Conservation (phyloP, 768 basidiomycete species). For the Jaapia argillacea region DNA sequence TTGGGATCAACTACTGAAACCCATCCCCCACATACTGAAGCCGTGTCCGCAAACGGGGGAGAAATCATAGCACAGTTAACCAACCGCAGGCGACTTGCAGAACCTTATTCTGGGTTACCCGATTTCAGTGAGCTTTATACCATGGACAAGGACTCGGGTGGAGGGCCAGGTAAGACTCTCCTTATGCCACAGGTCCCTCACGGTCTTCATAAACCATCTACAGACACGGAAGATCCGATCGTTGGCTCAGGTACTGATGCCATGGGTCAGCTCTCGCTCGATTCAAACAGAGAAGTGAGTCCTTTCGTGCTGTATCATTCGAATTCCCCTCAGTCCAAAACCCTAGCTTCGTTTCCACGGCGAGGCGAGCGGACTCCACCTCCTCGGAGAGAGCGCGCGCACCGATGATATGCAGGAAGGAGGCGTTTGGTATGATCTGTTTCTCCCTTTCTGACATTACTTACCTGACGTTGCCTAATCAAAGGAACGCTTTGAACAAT, state of each 20-base stretch:
- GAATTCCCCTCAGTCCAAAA: not conserved
- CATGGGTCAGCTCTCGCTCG: constrained; percentile 65
- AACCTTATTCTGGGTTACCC: not conserved
- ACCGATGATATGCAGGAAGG: constrained; percentile 61
- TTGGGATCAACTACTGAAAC: constrained; percentile 24
- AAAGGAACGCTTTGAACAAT: no score
- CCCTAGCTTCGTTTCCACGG: constrained; percentile 77
- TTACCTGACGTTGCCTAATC: no score
- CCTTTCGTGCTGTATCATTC: not conserved
- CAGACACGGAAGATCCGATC: no score
- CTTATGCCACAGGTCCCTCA: no score
- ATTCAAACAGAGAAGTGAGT: constrained; percentile 63
- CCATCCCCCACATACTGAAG: not conserved
- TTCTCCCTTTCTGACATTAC: constrained; percentile 3
- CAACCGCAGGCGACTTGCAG: constrained; percentile 36
- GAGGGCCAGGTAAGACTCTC: no score
- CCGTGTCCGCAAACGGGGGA: no score
- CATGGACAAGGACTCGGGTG: not conserved
- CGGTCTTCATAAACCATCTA: no score
- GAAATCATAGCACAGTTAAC: not conserved
- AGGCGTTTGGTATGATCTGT: constrained; percentile 46
- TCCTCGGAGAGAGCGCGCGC: constrained; percentile 57
- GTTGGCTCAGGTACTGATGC: no score
- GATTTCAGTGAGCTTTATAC: not conserved
- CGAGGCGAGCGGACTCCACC: constrained; percentile 62